Percentiles rank a stretch among this genome's conserved stretches.
Conservation (phyloP, 1,284 basidiomycete species). For the Pseudozyma sp. region DNA sequence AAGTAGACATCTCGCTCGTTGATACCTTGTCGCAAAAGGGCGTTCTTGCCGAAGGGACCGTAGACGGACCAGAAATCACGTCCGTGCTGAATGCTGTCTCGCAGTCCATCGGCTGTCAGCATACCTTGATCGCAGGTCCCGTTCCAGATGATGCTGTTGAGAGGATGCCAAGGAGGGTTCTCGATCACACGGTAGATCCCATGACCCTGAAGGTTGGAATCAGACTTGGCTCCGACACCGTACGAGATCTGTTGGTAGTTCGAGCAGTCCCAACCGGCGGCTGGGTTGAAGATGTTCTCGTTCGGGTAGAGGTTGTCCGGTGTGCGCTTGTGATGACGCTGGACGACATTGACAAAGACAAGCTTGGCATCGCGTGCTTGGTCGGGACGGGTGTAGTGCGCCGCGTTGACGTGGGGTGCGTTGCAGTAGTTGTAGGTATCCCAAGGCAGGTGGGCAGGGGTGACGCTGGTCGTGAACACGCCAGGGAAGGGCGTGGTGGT, state of each 20-base stretch:
- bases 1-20: constrained; percentile 70
- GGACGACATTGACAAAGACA: constrained; percentile 51
- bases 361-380: constrained; percentile 46
- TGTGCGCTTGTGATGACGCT: constrained; percentile 57
- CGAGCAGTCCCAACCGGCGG: constrained; percentile 48
- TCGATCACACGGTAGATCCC: constrained; percentile 71
- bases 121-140: constrained; percentile 74
- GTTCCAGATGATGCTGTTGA: constrained; percentile 73
- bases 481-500: constrained; percentile 25
- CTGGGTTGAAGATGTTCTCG: constrained; percentile 71
- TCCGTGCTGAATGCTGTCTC: constrained; percentile 73
- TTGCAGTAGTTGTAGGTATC: constrained; percentile 56
- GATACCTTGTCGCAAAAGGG: constrained; percentile 71
- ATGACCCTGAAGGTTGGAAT: constrained; percentile 15
- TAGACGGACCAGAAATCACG: constrained; percentile 74
- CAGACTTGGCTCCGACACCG: constrained; percentile 19
- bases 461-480: constrained; percentile 29
- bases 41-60: constrained; percentile 68
- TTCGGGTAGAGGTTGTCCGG: constrained; percentile 73
- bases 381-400: constrained; percentile 29
- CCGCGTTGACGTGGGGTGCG: constrained; percentile 40
- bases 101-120: constrained; percentile 72
- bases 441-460: constrained; percentile 35
- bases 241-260: constrained; percentile 48
- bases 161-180: constrained; percentile 72